Evolutionary conservation across 2,329 filamentous ascomycete genomes (phyloP), one percentile per base, ranked within the genome.

Genomic region (Bertia moriformis): DNA sequence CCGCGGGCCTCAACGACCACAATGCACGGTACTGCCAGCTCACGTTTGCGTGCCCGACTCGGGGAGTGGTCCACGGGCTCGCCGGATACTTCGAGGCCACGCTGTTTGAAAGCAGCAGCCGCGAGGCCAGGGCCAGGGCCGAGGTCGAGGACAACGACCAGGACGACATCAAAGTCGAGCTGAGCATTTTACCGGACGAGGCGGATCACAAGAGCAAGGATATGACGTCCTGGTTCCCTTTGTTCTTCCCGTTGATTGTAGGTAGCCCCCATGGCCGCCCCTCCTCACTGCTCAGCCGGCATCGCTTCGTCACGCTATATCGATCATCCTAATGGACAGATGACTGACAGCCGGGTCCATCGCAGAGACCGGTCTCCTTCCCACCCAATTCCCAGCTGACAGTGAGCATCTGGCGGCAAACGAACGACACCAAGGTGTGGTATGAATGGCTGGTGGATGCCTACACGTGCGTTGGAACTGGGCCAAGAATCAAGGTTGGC

Each of bases 161-260:
- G 45, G 50, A 63, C 62, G 1, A n/a, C n/a, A n/a, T n/a, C n/a
- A 78, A 75, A 48, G 74, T 95, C 3, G 89, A 96, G 62, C 70
- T 98, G 43, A 93, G 86, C 51, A 98, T 83, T 3, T 82, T 94
- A 51, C 91, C 91, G 0, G 83, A 93, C 46, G 84, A 81, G 19
- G 96, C 96, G 61, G 85, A 91, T 41, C 65, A 66, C 41, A 96
- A 96, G 72, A 94, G 87, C 66, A 83, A 82, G 53, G 88, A 93
- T 50, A 98, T 98, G 91, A 93, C 95, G 46, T 93, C 85, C 40
- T 98, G 91, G 91, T 98, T 98, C 56, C 91, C 91, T 1, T 96
- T 98, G 19, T 95, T 89, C 63, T 98, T 98, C 54, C 91, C 91
- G 0, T 63, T 98, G 12, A 93, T 91, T 76, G 87, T 88, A 65